phyloP scores from a whole-genome alignment of 1,284 basidiomycete genomes.

The Ceratobasidium sp. region DNA sequence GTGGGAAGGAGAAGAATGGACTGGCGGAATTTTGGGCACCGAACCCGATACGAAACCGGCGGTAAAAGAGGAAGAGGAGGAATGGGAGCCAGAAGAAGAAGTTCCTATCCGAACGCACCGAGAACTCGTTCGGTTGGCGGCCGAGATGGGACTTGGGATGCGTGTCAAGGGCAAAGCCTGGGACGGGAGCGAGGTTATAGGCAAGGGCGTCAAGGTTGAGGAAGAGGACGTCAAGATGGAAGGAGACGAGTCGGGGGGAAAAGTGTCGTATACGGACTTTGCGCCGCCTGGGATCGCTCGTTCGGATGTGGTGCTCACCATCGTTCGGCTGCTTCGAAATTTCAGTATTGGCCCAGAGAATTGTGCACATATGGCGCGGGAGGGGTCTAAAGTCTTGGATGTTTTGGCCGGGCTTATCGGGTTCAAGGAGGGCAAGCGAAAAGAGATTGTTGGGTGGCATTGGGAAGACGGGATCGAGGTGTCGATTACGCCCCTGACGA shows the following conservation, averaged over 20 bases:
- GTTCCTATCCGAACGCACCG: slow-evolving; percentile 64
- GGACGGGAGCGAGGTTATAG: neutral
- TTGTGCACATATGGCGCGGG: slow-evolving; percentile 67
- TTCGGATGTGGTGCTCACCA: slow-evolving; percentile 69
- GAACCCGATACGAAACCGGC: slow-evolving; percentile 48
- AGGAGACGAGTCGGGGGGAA: slow-evolving; percentile 44
- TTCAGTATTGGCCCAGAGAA: slow-evolving; percentile 81
- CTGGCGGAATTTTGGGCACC: slow-evolving; percentile 49
- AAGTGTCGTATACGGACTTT: slow-evolving; percentile 54
- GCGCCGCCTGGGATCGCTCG: slow-evolving; percentile 60
- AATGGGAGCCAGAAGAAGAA: slow-evolving; percentile 20
- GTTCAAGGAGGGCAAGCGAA: slow-evolving; percentile 49
- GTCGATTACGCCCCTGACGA: slow-evolving; percentile 53
- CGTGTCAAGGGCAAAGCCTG: neutral
- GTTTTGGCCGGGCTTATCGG: slow-evolving; percentile 58
- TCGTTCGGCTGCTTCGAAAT: slow-evolving; percentile 87
- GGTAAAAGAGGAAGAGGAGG: slow-evolving; percentile 19
- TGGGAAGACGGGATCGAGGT: slow-evolving; percentile 46
- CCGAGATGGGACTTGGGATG: slow-evolving; percentile 60
- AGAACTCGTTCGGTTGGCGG: slow-evolving; percentile 64
- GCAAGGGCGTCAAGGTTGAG: slow-evolving; percentile 5
- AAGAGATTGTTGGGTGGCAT: slow-evolving; percentile 46
- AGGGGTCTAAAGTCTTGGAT: slow-evolving; percentile 53
- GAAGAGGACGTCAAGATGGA: slow-evolving; percentile 51
- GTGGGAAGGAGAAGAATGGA: slow-evolving; percentile 61